These are phyloP conservation scores for Solanum sparsipilum DNA, from an alignment of 257 asterid species.

Conservation along the genomic window DNA sequence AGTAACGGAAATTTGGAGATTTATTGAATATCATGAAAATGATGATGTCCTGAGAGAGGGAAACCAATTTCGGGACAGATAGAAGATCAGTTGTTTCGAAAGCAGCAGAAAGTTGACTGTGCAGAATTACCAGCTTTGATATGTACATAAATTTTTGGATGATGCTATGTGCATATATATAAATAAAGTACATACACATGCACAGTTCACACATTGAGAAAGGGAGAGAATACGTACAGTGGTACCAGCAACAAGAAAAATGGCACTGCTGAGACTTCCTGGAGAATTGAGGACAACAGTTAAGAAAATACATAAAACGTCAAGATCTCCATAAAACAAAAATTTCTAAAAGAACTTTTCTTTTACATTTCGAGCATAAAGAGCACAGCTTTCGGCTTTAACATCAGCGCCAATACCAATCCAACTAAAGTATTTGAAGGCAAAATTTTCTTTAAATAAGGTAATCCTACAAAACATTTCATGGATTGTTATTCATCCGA, in stretches of 20 bases:
- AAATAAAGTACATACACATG: neutral
- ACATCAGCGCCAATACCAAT: neutral
- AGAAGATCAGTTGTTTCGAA: neutral
- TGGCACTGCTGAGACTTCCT: slow-evolving; percentile 88
- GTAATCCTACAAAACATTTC: neutral
- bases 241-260: slow-evolving; percentile 92
- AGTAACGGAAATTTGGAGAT: neutral
- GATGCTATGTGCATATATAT: neutral
- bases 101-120: neutral
- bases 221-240: slow-evolving; percentile 46
- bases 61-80: neutral
- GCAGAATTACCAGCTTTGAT: neutral
- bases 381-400: neutral
- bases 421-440: neutral
- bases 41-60: neutral
- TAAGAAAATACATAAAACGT: neutral
- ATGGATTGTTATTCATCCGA: neutral
- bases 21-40: neutral
- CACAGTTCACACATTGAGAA: neutral
- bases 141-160: neutral
- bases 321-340: slow-evolving; percentile 1
- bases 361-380: neutral
- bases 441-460: neutral
- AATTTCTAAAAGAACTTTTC: neutral
- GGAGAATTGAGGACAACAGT: slow-evolving; percentile 1